Percentiles rank a stretch among this genome's conserved stretches.
Evolutionary conservation across 345 rosid genomes (phyloP).

Genomic region (Xanthoceras sorbifolium): DNA sequence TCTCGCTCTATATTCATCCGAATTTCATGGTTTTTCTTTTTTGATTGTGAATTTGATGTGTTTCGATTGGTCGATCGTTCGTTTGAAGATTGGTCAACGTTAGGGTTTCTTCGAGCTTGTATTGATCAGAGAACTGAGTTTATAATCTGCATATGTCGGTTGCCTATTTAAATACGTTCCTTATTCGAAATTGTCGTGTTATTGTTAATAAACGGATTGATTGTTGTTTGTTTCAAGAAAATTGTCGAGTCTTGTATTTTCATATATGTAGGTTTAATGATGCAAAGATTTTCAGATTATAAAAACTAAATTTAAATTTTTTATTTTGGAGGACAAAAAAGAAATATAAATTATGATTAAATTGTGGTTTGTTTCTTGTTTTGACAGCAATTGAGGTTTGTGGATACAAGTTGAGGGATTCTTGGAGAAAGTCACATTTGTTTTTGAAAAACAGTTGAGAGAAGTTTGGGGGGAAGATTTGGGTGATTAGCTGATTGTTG

Average conservation of each 20-base stretch:
- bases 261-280: too few species aligned
- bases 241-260: too few species aligned
- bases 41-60: neutral
- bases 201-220: neutral
- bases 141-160: neutral
- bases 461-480: constrained; percentile 8
- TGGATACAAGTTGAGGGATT: constrained; percentile 7
- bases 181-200: neutral
- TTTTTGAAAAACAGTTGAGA: neutral
- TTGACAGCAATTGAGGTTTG: constrained; percentile 23
- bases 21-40: too few species aligned
- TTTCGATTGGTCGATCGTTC: constrained; percentile 3
- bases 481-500: constrained; percentile 10
- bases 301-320: too few species aligned
- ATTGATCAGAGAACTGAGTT: neutral
- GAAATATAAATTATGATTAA: neutral
- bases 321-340: too few species aligned
- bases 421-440: constrained; percentile 4
- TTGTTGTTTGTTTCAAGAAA: neutral
- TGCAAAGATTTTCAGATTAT: too few species aligned
- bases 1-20: neutral
- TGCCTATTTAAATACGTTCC: neutral
- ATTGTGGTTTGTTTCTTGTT: constrained; percentile 21
- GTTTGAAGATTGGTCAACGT: constrained; percentile 19
- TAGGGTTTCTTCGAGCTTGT: constrained; percentile 19